A percentile compares a stretch with the other conserved stretches of the same genome.
phyloP scores from a whole-genome alignment of 2,329 filamentous ascomycete species.

The Phaeosphaeriaceae sp. region DNA sequence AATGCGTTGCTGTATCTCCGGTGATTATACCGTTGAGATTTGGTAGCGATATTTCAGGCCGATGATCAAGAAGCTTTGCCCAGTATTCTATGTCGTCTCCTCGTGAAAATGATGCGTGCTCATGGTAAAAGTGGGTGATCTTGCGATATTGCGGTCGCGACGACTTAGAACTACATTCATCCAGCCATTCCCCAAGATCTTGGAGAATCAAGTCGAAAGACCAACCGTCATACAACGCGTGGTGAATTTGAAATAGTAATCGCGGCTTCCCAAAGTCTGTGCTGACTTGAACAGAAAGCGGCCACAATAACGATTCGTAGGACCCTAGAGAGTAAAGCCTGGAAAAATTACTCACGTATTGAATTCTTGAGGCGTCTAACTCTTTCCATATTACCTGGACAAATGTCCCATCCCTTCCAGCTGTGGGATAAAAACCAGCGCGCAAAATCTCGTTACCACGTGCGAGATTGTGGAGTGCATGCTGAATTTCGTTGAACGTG shows the following conservation, averaged over 20 bases:
- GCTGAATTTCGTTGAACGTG: constrained; percentile 48
- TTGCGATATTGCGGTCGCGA: constrained; percentile 66
- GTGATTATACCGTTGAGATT: constrained; percentile 58
- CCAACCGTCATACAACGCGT: constrained; percentile 94
- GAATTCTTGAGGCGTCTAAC: constrained; percentile 55
- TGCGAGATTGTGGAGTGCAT: constrained; percentile 32
- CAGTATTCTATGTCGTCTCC: constrained; percentile 63
- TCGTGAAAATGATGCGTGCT: neutral
- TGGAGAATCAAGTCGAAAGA: constrained; percentile 76
- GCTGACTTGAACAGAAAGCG: constrained; percentile 67
- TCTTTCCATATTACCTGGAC: constrained; percentile 69
- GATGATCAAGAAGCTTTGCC: constrained; percentile 67
- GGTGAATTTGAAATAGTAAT: constrained; percentile 69
- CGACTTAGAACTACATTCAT: constrained; percentile 25
- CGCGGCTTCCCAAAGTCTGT: constrained; percentile 14
- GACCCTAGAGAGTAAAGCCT: constrained; percentile 50
- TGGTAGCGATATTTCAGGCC: constrained; percentile 61
- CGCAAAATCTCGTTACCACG: constrained; percentile 70
- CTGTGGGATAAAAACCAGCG: constrained; percentile 68
- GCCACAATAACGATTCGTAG: constrained; percentile 58
- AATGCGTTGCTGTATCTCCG: neutral
- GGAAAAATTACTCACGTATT: constrained; percentile 47
- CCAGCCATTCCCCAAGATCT: constrained; percentile 66
- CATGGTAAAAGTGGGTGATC: constrained; percentile 57
- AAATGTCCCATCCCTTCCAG: constrained; percentile 56